Evolutionary conservation across 176 grass and related monocot genomes (phyloP).

Genomic region (Phoenix dactylifera): DNA sequence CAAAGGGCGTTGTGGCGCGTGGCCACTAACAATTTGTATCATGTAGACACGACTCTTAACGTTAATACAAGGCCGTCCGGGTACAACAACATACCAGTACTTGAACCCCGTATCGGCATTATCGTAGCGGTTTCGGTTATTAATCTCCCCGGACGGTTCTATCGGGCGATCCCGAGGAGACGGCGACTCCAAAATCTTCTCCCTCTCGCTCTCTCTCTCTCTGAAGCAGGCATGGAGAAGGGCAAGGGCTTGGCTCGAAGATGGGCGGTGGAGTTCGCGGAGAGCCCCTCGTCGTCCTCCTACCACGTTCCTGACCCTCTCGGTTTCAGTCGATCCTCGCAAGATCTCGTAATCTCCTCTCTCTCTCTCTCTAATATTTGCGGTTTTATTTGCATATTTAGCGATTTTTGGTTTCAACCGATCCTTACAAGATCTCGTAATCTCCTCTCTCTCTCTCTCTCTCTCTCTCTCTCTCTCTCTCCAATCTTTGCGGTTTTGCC

Average conservation of each 20-base stretch:
- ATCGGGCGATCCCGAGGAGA: too few relatives aligned
- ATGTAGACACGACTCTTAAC: too few relatives aligned
- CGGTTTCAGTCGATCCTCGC: constrained; percentile 62
- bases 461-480: not conserved
- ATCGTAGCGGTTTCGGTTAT: too few relatives aligned
- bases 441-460: not conserved
- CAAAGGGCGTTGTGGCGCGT: too few relatives aligned
- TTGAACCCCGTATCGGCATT: too few relatives aligned
- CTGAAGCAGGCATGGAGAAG: constrained; percentile 57
- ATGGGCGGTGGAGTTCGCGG: constrained; percentile 82
- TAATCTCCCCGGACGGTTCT: too few relatives aligned
- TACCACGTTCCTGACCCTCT: constrained; percentile 52
- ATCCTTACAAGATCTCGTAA: constrained; percentile 59
- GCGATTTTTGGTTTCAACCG: constrained; percentile 45
- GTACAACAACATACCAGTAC: too few relatives aligned
- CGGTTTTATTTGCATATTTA: not conserved
- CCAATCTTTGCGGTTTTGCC: too few relatives aligned
- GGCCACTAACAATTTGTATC: too few relatives aligned
- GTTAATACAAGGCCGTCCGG: too few relatives aligned
- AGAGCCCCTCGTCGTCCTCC: constrained; percentile 34
- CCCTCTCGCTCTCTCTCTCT: too few relatives aligned
- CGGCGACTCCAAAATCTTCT: too few relatives aligned
- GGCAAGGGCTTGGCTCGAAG: constrained; percentile 73
- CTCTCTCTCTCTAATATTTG: not conserved
- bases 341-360: constrained; percentile 37